A percentile compares a stretch with the other conserved stretches of the same genome.
Evolutionary conservation across 371 early-diverging fungal genomes (phyloP).

Genomic region (Phascolomyces articulosus): DNA sequence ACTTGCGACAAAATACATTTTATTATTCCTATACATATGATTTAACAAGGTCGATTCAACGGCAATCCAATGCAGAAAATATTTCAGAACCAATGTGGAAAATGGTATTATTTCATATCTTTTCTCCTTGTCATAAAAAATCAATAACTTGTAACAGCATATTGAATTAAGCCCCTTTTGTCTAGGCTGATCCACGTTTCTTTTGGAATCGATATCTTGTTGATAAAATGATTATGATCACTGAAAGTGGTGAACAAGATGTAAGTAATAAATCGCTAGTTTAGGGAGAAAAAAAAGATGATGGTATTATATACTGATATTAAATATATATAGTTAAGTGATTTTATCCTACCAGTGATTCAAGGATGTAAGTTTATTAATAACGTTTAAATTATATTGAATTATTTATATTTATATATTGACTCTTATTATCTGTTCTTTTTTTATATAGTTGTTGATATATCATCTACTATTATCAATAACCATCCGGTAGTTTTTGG

Average conservation of each 20-base stretch:
- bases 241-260: slow-evolving; percentile 20
- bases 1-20: slow-evolving; percentile 66
- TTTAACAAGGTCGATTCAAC: slow-evolving; percentile 81
- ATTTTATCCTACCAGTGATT: slow-evolving; percentile 88
- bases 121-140: no score
- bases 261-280: slow-evolving; percentile 27
- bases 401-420: not conserved
- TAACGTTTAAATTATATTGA: not conserved
- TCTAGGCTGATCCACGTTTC: slow-evolving; percentile 81
- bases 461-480: slow-evolving; percentile 54
- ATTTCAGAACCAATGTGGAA: slow-evolving; percentile 26
- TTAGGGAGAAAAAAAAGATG: no score
- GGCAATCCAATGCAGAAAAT: slow-evolving; percentile 43
- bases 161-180: no score
- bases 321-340: slow-evolving; percentile 48
- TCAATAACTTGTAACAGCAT: no score
- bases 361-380: slow-evolving; percentile 75
- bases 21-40: slow-evolving; percentile 87
- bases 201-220: slow-evolving; percentile 86
- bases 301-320: no score
- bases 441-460: slow-evolving; percentile 49
- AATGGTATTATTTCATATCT: slow-evolving; percentile 28
- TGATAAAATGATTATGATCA: slow-evolving; percentile 58
- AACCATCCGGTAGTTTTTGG: slow-evolving; percentile 68
- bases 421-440: no score